A percentile compares a stretch with the other conserved stretches of the same genome.
Conservation (phyloP, 2,329 filamentous ascomycete genomes). For the Fusarium duplospermum region DNA sequence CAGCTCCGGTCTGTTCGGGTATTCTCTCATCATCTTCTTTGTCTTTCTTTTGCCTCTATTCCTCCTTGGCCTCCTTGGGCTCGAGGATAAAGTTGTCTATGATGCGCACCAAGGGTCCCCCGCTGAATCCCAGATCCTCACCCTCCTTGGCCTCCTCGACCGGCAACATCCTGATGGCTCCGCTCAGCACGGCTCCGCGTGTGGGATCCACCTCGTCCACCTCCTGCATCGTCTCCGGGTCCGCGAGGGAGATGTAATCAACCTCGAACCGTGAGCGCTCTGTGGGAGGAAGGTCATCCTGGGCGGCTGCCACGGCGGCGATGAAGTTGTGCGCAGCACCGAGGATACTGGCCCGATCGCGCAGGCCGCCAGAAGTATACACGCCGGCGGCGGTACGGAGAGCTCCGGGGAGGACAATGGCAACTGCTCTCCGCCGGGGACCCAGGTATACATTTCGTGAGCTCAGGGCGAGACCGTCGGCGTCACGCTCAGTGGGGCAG, state of each 20-base stretch:
- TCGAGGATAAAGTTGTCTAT: constrained; percentile 92
- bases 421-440: constrained; percentile 75
- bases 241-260: constrained; percentile 92
- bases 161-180: constrained; percentile 89
- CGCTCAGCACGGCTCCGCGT: constrained; percentile 86
- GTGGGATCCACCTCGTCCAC: constrained; percentile 75
- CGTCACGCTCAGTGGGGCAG: constrained; percentile 78
- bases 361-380: constrained; percentile 65
- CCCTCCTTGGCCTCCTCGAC: constrained; percentile 75
- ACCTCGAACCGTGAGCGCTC: constrained; percentile 81
- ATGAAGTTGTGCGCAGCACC: constrained; percentile 74
- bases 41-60: constrained; percentile 7
- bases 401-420: constrained; percentile 77
- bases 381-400: constrained; percentile 76
- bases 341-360: constrained; percentile 74
- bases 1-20: constrained; percentile 29
- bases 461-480: constrained; percentile 88
- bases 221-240: constrained; percentile 86
- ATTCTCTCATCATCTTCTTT: constrained; percentile 20
- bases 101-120: constrained; percentile 81
- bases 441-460: constrained; percentile 96
- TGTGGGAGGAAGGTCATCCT: constrained; percentile 68
- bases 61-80: constrained; percentile 45
- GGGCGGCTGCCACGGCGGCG: constrained; percentile 65
- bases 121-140: constrained; percentile 80